Evolutionary conservation across 495 filamentous ascomycete species (phyloP).

Genomic region (Parachaetomium inaequale): DNA sequence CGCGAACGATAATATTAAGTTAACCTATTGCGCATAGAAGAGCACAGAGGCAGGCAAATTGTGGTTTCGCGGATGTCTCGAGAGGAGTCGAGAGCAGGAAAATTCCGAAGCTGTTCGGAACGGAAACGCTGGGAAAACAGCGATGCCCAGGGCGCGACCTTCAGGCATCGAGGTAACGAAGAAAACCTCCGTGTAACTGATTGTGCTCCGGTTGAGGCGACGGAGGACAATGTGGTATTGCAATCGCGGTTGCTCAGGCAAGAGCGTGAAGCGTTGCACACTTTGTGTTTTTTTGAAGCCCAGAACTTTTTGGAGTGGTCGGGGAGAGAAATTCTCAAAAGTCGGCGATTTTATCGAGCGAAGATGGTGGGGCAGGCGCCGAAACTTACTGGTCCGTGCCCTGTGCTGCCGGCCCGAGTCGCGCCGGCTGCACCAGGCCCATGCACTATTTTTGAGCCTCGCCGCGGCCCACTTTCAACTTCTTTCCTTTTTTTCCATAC

Average conservation of each 20-base stretch:
- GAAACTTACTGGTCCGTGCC: neutral
- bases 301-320: neutral
- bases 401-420: slow-evolving; percentile 3
- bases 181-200: slow-evolving; percentile 3
- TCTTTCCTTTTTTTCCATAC: slow-evolving; percentile 7
- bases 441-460: neutral
- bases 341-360: neutral
- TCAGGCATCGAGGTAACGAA: neutral
- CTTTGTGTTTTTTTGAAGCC: neutral
- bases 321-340: neutral
- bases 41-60: slow-evolving; percentile 55
- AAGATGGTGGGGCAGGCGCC: slow-evolving; percentile 1
- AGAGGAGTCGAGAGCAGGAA: neutral
- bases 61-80: slow-evolving; percentile 36
- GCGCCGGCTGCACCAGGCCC: neutral
- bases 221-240: neutral
- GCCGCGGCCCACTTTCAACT: neutral
- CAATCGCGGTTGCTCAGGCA: slow-evolving; percentile 5
- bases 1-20: slow-evolving; percentile 55
- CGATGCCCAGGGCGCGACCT: neutral
- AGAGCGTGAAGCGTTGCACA: slow-evolving; percentile 11
- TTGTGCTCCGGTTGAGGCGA: neutral
- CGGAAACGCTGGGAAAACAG: neutral
- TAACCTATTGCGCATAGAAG: slow-evolving; percentile 51
- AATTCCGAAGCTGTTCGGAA: neutral